Conservation (phyloP, 2,329 filamentous ascomycete genomes). For the Diaporthe aspalathi region DNA sequence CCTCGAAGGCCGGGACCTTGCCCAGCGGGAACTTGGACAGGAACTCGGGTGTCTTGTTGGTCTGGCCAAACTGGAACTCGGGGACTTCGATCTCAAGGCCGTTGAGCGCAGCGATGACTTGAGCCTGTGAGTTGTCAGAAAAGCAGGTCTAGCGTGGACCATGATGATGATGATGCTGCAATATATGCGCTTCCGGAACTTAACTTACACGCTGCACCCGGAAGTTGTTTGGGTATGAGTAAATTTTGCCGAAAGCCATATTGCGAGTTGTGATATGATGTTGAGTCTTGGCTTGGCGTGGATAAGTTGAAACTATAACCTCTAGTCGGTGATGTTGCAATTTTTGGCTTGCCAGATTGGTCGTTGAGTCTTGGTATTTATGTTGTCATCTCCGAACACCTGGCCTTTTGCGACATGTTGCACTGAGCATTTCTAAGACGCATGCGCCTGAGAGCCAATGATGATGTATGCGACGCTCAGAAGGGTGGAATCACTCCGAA, state of each 20-base stretch:
- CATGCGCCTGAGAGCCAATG: not conserved
- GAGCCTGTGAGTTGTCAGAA: constrained; percentile 44
- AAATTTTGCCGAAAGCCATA: constrained; percentile 56
- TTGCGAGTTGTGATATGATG: constrained; percentile 22
- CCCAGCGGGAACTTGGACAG: constrained; percentile 63
- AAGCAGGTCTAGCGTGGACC: constrained; percentile 26
- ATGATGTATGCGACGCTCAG: not conserved
- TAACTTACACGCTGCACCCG: constrained; percentile 53
- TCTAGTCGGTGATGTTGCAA: not conserved
- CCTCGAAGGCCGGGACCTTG: constrained; percentile 62
- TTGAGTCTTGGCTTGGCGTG: not conserved
- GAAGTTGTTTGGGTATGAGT: constrained; percentile 52
- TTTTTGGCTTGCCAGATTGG: constrained; percentile 10
- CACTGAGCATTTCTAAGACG: not conserved
- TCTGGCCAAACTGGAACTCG: constrained; percentile 54
- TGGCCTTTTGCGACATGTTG: not conserved
- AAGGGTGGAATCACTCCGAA: not conserved
- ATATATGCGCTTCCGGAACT: constrained; percentile 36
- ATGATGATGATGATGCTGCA: not conserved
- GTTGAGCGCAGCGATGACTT: constrained; percentile 53
- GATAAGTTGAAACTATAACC: not conserved
- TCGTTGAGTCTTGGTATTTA: constrained; percentile 19
- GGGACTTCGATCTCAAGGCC: constrained; percentile 51
- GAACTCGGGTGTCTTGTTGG: constrained; percentile 59
- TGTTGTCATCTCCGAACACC: constrained; percentile 9